Conservation (phyloP, 2,329 filamentous ascomycete genomes). For the Xylariaceae sp. region DNA sequence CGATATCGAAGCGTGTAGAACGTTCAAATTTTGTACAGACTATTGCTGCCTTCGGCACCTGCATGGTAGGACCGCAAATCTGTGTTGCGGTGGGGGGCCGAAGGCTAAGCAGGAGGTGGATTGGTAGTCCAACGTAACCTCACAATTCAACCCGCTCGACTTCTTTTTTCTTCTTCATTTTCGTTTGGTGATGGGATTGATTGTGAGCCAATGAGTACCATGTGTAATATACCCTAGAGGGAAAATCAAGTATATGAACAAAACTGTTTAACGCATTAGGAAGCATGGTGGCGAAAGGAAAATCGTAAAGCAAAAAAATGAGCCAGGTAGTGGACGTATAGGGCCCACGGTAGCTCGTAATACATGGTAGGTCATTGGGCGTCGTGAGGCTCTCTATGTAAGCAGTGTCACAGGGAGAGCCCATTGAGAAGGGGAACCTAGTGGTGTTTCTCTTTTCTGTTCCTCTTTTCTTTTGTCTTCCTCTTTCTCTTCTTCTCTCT, state of each 20-base stretch:
- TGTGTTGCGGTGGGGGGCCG: no score
- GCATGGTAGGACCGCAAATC: no score
- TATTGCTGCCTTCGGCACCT: no score
- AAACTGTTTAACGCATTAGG: neutral
- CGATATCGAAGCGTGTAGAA: neutral
- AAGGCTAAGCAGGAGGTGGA: neutral
- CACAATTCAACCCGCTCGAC: slow-evolving; percentile 11
- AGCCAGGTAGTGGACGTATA: neutral
- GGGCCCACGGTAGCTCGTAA: neutral
- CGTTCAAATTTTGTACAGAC: slow-evolving; percentile 17
- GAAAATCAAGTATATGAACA: slow-evolving; percentile 8
- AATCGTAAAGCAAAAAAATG: neutral
- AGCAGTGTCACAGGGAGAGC: neutral
- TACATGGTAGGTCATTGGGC: neutral
- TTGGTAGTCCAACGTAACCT: slow-evolving; percentile 19
- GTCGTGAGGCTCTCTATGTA: neutral
- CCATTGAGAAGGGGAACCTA: neutral
- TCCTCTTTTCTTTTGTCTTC: slow-evolving; percentile 13
- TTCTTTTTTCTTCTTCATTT: neutral
- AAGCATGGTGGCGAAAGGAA: neutral
- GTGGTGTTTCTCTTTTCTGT: neutral
- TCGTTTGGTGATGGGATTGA: no score
- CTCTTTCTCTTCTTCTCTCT: slow-evolving; percentile 18
- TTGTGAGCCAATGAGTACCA: slow-evolving; percentile 1
- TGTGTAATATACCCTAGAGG: neutral